Evolutionary conservation across 257 asterid species (phyloP).

Genomic region (Jaltomata sinuosa): DNA sequence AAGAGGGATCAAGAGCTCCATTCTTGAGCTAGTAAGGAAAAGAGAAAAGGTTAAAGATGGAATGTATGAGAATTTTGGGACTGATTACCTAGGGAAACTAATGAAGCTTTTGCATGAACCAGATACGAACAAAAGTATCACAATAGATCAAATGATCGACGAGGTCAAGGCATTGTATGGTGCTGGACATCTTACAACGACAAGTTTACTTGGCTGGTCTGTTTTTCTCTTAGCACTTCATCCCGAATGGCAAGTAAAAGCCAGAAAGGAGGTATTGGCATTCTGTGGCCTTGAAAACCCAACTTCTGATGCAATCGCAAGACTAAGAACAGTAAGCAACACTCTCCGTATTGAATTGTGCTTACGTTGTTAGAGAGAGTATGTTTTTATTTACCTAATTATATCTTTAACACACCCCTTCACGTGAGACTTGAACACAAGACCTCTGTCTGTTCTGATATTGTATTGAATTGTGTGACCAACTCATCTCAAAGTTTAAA

Average conservation of each 20-base stretch:
- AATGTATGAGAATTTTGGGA: slow-evolving; percentile 16
- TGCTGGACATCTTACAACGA: slow-evolving; percentile 42
- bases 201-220: slow-evolving; percentile 44
- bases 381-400: neutral
- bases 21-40: slow-evolving; percentile 33
- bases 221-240: slow-evolving; percentile 38
- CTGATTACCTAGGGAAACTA: slow-evolving; percentile 48
- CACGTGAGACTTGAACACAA: neutral
- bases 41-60: slow-evolving; percentile 17
- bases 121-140: slow-evolving; percentile 29
- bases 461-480: neutral
- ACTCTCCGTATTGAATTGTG: neutral
- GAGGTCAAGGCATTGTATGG: slow-evolving; percentile 36
- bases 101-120: slow-evolving; percentile 21
- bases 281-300: slow-evolving; percentile 24
- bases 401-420: neutral
- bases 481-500: neutral
- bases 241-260: slow-evolving; percentile 55
- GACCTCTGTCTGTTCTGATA: neutral
- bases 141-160: slow-evolving; percentile 38
- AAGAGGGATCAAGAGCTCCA: slow-evolving; percentile 28
- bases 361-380: neutral
- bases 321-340: slow-evolving; percentile 34
- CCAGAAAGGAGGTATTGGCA: slow-evolving; percentile 36
- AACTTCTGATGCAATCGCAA: slow-evolving; percentile 43